Evolutionary conservation across 352 stramenopile species (phyloP).

Genomic region (Pythium pectinolyticum): DNA sequence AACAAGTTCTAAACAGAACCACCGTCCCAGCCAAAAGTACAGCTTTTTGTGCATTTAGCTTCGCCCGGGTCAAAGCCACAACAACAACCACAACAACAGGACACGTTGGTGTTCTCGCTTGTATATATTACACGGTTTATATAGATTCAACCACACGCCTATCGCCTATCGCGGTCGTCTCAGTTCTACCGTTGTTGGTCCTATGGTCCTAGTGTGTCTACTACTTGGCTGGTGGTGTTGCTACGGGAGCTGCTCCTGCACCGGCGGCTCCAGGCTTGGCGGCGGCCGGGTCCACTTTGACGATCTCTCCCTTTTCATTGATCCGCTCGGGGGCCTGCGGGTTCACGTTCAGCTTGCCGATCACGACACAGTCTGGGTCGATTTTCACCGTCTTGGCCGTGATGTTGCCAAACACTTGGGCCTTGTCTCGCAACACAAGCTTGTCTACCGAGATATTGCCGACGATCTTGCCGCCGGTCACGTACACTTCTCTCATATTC

Average conservation of each 20-base stretch:
- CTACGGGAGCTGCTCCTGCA: too few relatives aligned
- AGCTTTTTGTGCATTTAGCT: too few relatives aligned
- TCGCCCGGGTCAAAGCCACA: too few relatives aligned
- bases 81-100: conserved; percentile 9
- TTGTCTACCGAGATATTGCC: conserved; percentile 86
- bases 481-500: conserved; percentile 87
- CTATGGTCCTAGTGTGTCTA: conserved; percentile 2
- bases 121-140: conserved; percentile 65
- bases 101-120: conserved; percentile 12
- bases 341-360: conserved; percentile 87
- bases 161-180: too few relatives aligned
- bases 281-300: conserved; percentile 68
- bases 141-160: conserved; percentile 12
- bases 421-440: conserved; percentile 84
- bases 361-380: conserved; percentile 84
- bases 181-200: too few relatives aligned
- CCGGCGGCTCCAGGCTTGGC: too few relatives aligned
- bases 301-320: conserved; percentile 80
- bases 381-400: conserved; percentile 89
- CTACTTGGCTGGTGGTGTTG: conserved; percentile 13
- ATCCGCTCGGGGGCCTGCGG: conserved; percentile 80
- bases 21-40: too few relatives aligned
- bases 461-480: conserved; percentile 83
- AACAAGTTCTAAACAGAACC: conserved; percentile 93
- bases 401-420: conserved; percentile 88